Evolutionary conservation across 2,329 filamentous ascomycete species (phyloP).

Genomic region (Cladosporium halotolerans): DNA sequence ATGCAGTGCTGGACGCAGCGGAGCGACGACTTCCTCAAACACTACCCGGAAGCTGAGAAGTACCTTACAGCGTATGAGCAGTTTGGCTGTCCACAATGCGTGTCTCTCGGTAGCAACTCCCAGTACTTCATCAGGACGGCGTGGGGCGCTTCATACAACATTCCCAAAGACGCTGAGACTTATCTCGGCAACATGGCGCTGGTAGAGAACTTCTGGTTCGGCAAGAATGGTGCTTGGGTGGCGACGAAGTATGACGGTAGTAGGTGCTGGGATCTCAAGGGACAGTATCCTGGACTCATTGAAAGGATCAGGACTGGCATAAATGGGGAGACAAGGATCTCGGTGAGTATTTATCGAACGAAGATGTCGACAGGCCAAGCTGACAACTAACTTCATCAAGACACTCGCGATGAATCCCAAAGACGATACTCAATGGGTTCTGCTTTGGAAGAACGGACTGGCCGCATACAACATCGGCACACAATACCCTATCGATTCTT

Average conservation of each 20-base stretch:
- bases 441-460: constrained; percentile 8
- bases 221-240: constrained; percentile 12
- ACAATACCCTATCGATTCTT: not conserved
- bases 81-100: constrained; percentile 9
- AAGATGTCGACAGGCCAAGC: not conserved
- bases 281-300: not conserved
- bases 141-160: constrained; percentile 8
- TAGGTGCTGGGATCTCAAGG: constrained; percentile 9
- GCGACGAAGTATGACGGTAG: constrained; percentile 3
- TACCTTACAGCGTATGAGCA: constrained; percentile 7
- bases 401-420: constrained; percentile 9
- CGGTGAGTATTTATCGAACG: not conserved
- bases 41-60: constrained; percentile 2
- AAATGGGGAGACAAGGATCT: constrained; percentile 1
- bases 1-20: constrained; percentile 7
- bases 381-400: not conserved
- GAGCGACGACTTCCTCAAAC: constrained; percentile 2
- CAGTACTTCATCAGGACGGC: constrained; percentile 9
- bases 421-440: constrained; percentile 5
- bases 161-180: constrained; percentile 1
- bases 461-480: constrained; percentile 6
- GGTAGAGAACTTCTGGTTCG: constrained; percentile 16
- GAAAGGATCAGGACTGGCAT: constrained; percentile 5
- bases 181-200: constrained; percentile 4
- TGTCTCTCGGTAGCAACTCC: constrained; percentile 1